Percentiles rank a stretch among this genome's conserved stretches.
These are phyloP conservation scores for Fusarium sp. DNA, from an alignment of 2,329 filamentous ascomycete genomes.

Conservation along the genomic window DNA sequence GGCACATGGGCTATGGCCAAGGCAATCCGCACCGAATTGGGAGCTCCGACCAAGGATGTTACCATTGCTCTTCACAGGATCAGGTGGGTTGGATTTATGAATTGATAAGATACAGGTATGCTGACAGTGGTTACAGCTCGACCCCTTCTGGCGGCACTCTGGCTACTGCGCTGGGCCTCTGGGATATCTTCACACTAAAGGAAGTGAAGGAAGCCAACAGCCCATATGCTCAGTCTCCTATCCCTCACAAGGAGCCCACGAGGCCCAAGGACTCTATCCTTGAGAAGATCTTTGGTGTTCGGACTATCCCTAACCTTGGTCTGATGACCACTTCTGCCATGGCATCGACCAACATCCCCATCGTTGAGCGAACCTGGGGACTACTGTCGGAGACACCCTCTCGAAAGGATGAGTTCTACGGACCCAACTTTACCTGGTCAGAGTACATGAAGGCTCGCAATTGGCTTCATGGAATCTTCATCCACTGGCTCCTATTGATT, in stretches of 20 bases:
- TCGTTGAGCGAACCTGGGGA: conserved; percentile 74
- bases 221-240: conserved; percentile 70
- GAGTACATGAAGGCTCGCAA: conserved; percentile 66
- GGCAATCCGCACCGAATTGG: conserved; percentile 62
- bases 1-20: conserved; percentile 66
- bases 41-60: conserved; percentile 64
- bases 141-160: conserved; percentile 75
- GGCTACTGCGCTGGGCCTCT: conserved; percentile 71
- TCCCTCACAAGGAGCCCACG: conserved; percentile 56
- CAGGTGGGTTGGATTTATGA: conserved; percentile 46
- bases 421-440: conserved; percentile 69
- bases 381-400: conserved; percentile 61
- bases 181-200: conserved; percentile 64
- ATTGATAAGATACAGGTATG: not conserved
- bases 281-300: conserved; percentile 63
- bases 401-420: conserved; percentile 64
- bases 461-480: conserved; percentile 60
- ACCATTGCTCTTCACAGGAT: conserved; percentile 62
- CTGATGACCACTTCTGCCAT: conserved; percentile 66
- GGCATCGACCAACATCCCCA: conserved; percentile 62
- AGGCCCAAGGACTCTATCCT: conserved; percentile 49
- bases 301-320: conserved; percentile 64
- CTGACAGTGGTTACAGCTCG: conserved; percentile 35
- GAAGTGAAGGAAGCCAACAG: conserved; percentile 59
- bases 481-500: conserved; percentile 63